A percentile compares a stretch with the other conserved stretches of the same genome.
phyloP scores from a whole-genome alignment of 768 basidiomycete genomes.

The Wakefieldia striispora region DNA sequence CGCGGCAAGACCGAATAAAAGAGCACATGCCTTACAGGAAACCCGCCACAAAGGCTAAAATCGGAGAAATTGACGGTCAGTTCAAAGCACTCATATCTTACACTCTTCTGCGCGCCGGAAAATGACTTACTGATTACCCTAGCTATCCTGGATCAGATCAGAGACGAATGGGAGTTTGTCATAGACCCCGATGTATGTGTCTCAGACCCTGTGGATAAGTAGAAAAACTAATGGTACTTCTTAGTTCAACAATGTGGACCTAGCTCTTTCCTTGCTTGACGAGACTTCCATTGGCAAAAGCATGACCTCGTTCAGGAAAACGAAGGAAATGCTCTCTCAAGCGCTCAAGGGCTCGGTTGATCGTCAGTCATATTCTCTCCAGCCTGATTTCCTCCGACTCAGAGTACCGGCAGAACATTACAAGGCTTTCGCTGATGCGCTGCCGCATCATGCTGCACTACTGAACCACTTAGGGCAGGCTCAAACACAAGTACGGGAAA shows the following conservation, averaged over 20 bases:
- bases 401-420: constrained; percentile 66
- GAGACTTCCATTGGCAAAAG: constrained; percentile 69
- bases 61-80: constrained; percentile 86
- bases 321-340: constrained; percentile 73
- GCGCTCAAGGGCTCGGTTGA: constrained; percentile 88
- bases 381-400: constrained; percentile 1
- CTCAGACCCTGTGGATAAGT: background rate
- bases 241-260: constrained; percentile 91
- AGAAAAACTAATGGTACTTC: constrained; percentile 6
- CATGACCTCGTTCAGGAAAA: constrained; percentile 71
- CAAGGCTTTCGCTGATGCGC: constrained; percentile 89
- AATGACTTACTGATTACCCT: constrained; percentile 4
- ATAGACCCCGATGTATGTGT: constrained; percentile 71
- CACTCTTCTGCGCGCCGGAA: background rate
- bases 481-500: constrained; percentile 70
- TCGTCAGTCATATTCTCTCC: constrained; percentile 47
- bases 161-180: constrained; percentile 88
- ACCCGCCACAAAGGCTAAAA: constrained; percentile 51
- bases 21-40: constrained; percentile 63
- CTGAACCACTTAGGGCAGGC: constrained; percentile 67
- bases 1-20: constrained; percentile 65
- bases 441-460: constrained; percentile 86
- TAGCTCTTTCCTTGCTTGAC: constrained; percentile 88
- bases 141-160: constrained; percentile 86
- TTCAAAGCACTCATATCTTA: constrained; percentile 7